phyloP scores from a whole-genome alignment of 1,139 yeast genomes.

The Taphrina wiesneri region DNA sequence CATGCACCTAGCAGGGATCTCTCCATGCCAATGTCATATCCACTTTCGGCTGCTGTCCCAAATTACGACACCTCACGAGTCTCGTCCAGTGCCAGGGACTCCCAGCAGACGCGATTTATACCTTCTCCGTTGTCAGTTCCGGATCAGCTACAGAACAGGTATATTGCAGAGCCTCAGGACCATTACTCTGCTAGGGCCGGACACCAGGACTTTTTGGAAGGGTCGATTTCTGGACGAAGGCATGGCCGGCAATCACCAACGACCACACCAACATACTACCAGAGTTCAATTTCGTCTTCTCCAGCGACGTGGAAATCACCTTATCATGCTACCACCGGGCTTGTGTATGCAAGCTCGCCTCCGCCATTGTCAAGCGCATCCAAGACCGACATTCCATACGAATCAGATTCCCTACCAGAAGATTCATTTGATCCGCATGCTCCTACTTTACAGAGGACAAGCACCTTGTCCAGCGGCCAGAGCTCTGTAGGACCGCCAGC shows the following conservation, averaged over 20 bases:
- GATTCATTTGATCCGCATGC: conserved; percentile 12
- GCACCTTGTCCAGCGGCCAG: conserved; percentile 20
- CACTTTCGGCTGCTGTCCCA: neutral
- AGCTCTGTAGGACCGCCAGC: neutral
- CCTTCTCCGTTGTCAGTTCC: neutral
- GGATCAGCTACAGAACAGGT: neutral
- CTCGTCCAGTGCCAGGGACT: neutral
- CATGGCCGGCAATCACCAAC: neutral
- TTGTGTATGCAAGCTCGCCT: conserved; percentile 4
- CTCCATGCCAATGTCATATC: conserved; percentile 5
- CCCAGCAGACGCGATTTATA: neutral
- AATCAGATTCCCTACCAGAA: conserved; percentile 1
- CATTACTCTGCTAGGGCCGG: neutral
- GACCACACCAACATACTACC: conserved; percentile 2
- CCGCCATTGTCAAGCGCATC: conserved; percentile 13
- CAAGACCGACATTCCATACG: conserved; percentile 12
- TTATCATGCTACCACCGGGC: neutral
- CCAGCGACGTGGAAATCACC: conserved; percentile 18
- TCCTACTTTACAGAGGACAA: conserved; percentile 24
- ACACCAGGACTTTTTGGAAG: neutral
- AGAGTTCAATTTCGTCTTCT: conserved; percentile 1
- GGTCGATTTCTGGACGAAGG: neutral
- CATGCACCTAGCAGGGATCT: neutral
- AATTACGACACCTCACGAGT: neutral
- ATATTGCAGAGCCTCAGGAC: conserved; percentile 30